These are phyloP conservation scores for Ogataea parapolymorpha DNA, from an alignment of 805 yeast species.

Conservation along the genomic window DNA sequence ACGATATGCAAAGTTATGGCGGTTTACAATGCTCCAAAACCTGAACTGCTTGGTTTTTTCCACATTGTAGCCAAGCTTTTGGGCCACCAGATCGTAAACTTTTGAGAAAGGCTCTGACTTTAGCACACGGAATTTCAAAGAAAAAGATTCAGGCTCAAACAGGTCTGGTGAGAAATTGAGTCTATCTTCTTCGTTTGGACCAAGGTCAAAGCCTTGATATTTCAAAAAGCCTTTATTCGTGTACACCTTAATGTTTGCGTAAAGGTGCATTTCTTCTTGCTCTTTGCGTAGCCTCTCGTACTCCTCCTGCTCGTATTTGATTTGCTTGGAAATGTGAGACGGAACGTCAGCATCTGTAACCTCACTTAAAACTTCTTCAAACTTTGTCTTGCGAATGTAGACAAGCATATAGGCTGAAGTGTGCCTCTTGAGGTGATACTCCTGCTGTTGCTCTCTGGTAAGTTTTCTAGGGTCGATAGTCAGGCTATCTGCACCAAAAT, in stretches of 20 bases:
- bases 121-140: slow-evolving; percentile 48
- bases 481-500: slow-evolving; percentile 76
- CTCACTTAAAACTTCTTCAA: slow-evolving; percentile 56
- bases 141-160: slow-evolving; percentile 45
- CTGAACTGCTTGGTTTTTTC: slow-evolving; percentile 39
- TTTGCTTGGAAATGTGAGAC: slow-evolving; percentile 58
- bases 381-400: slow-evolving; percentile 66
- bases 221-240: slow-evolving; percentile 51
- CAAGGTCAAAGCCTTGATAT: slow-evolving; percentile 73
- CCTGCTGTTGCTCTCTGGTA: slow-evolving; percentile 59
- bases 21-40: slow-evolving; percentile 61
- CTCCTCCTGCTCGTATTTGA: slow-evolving; percentile 60
- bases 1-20: slow-evolving; percentile 71
- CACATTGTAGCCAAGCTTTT: slow-evolving; percentile 34
- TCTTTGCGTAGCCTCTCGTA: slow-evolving; percentile 53
- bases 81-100: slow-evolving; percentile 48
- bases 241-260: slow-evolving; percentile 54
- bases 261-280: slow-evolving; percentile 68
- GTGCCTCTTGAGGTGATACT: slow-evolving; percentile 67
- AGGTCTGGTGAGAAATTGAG: slow-evolving; percentile 48
- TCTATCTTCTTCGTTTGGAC: slow-evolving; percentile 51
- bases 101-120: slow-evolving; percentile 53
- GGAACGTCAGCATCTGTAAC: slow-evolving; percentile 60
- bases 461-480: slow-evolving; percentile 47
- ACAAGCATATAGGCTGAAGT: slow-evolving; percentile 98